Conservation (phyloP, 2,329 filamentous ascomycete species). For the Corynespora cassiicola region DNA sequence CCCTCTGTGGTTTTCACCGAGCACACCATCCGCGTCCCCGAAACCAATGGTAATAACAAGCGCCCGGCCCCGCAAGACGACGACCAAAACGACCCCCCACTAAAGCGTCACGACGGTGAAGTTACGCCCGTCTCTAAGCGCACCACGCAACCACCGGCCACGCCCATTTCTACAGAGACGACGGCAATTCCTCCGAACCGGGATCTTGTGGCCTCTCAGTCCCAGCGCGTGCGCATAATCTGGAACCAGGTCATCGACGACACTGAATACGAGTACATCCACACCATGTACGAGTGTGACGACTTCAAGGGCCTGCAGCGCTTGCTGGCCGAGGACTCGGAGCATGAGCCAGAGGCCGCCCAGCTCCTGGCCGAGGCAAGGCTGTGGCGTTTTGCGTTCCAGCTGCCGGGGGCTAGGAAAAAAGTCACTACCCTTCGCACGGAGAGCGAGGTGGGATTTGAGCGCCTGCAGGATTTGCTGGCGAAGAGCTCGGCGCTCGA, state of each 20-base stretch:
- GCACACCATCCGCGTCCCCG: too few relatives aligned
- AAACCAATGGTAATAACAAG: too few relatives aligned
- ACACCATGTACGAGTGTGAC: conserved; percentile 13
- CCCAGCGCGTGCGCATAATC: conserved; percentile 10
- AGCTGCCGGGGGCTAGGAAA: conserved; percentile 7
- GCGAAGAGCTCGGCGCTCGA: too few relatives aligned
- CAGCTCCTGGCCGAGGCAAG: conserved; percentile 9
- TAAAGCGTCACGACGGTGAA: too few relatives aligned
- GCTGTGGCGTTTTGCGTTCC: conserved; percentile 16
- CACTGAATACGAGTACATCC: conserved; percentile 10
- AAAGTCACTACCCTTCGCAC: conserved; percentile 11
- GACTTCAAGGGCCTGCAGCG: conserved; percentile 11
- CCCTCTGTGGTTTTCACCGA: too few relatives aligned
- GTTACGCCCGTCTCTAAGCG: too few relatives aligned
- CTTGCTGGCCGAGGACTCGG: conserved; percentile 5
- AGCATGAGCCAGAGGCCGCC: conserved; percentile 7
- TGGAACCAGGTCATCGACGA: conserved; percentile 15
- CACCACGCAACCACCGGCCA: not conserved
- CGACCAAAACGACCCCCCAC: too few relatives aligned
- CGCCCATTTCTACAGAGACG: too few relatives aligned
- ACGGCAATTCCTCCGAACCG: not conserved
- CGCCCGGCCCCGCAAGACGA: too few relatives aligned
- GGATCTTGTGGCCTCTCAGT: conserved; percentile 13
- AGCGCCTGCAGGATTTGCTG: conserved; percentile 11
- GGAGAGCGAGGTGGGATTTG: conserved; percentile 15